Evolutionary conservation across 2,329 filamentous ascomycete species (phyloP).

Genomic region (Alternaria infectoria): DNA sequence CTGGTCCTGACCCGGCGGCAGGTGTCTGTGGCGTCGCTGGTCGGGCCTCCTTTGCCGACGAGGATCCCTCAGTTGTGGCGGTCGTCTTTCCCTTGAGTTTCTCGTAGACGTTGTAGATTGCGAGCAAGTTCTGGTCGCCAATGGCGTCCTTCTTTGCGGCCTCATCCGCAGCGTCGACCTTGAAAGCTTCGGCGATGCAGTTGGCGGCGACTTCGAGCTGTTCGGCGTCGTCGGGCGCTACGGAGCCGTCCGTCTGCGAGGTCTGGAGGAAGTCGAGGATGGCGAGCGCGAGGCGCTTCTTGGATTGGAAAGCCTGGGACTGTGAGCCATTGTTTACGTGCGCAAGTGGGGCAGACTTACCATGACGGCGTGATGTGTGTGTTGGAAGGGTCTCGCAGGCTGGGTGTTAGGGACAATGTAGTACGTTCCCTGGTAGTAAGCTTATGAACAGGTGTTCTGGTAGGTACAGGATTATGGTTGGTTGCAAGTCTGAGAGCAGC

Average conservation of each 20-base stretch:
- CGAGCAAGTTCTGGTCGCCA: slow-evolving; percentile 83
- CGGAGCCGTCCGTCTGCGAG: slow-evolving; percentile 85
- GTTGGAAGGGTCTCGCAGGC: slow-evolving; percentile 1
- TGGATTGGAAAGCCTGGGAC: slow-evolving; percentile 55
- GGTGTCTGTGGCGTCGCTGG: slow-evolving; percentile 49
- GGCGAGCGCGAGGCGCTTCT: slow-evolving; percentile 92
- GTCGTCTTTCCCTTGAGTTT: slow-evolving; percentile 77
- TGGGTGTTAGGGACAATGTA: not conserved
- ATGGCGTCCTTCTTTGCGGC: slow-evolving; percentile 76
- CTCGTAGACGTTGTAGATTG: slow-evolving; percentile 96
- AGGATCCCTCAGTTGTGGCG: slow-evolving; percentile 52
- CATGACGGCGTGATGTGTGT: slow-evolving; percentile 33
- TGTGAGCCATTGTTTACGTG: slow-evolving; percentile 20
- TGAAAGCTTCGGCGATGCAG: slow-evolving; percentile 95
- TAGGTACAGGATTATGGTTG: not conserved
- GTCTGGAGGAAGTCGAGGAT: slow-evolving; percentile 93
- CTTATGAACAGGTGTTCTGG: slow-evolving; percentile 1
- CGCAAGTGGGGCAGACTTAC: slow-evolving; percentile 29
- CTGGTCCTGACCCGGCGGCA: slow-evolving; percentile 41
- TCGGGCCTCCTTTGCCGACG: slow-evolving; percentile 51
- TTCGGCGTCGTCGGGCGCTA: slow-evolving; percentile 86
- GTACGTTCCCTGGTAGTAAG: not conserved
- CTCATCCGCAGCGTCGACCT: slow-evolving; percentile 83
- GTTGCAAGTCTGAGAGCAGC: slow-evolving; percentile 8
- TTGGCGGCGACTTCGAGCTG: slow-evolving; percentile 92